These are phyloP conservation scores for Jackrogersella multiformis DNA, from an alignment of 495 filamentous ascomycete genomes.

Conservation along the genomic window DNA sequence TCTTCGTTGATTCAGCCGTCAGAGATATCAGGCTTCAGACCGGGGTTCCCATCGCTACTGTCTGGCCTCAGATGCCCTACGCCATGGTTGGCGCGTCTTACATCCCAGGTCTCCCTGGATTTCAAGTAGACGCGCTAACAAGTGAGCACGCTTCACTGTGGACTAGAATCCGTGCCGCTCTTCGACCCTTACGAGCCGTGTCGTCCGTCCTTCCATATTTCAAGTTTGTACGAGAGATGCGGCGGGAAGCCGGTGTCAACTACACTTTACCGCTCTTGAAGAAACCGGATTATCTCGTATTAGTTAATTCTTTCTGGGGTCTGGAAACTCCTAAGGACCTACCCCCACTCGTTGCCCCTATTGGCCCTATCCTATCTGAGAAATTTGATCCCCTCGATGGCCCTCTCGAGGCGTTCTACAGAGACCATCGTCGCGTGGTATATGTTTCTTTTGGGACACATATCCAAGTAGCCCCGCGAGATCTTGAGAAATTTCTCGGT, in stretches of 20 bases:
- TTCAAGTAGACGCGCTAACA: slow-evolving; percentile 49
- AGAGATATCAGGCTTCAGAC: slow-evolving; percentile 49
- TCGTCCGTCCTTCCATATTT: slow-evolving; percentile 40
- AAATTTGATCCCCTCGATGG: slow-evolving; percentile 41
- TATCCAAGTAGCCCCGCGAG: slow-evolving; percentile 42
- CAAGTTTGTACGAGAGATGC: slow-evolving; percentile 46
- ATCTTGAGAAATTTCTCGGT: slow-evolving; percentile 41
- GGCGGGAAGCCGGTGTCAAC: slow-evolving; percentile 41
- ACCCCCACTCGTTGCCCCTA: slow-evolving; percentile 46
- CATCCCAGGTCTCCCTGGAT: slow-evolving; percentile 52
- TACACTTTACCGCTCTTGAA: slow-evolving; percentile 30
- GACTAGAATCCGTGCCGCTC: slow-evolving; percentile 46
- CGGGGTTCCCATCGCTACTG: slow-evolving; percentile 47
- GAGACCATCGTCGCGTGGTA: slow-evolving; percentile 33
- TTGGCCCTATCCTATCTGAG: slow-evolving; percentile 51
- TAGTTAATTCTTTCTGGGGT: slow-evolving; percentile 56
- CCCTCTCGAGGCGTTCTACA: slow-evolving; percentile 38
- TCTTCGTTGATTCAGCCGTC: slow-evolving; percentile 49
- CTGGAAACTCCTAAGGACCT: slow-evolving; percentile 53
- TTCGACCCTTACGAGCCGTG: slow-evolving; percentile 37
- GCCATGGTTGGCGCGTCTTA: slow-evolving; percentile 48
- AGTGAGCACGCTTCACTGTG: slow-evolving; percentile 50
- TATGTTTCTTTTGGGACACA: slow-evolving; percentile 55
- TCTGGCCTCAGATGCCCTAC: slow-evolving; percentile 53
- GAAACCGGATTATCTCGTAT: slow-evolving; percentile 53